phyloP scores from a whole-genome alignment of 345 rosid species.

The Citrus sp. region DNA sequence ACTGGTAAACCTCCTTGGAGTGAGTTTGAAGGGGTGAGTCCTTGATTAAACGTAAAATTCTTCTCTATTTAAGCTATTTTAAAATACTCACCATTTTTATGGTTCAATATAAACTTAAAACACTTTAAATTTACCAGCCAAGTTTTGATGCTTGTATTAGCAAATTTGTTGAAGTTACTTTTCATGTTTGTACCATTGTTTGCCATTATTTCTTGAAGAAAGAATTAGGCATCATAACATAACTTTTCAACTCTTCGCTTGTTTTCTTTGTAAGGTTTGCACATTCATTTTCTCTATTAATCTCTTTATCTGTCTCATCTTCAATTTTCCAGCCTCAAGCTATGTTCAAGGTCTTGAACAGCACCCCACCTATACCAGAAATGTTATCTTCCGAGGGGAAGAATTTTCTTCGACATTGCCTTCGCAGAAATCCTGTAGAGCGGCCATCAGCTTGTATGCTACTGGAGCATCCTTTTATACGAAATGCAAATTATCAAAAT shows the following conservation, averaged over 20 bases:
- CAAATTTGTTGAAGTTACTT: neutral
- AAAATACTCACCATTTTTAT: neutral
- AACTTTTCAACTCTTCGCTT: neutral
- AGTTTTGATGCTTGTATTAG: neutral
- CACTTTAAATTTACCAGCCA: neutral
- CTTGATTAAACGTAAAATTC: neutral
- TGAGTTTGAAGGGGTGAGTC: constrained; percentile 62
- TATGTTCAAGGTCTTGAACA: constrained; percentile 57
- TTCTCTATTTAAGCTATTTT: neutral
- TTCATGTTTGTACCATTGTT: neutral
- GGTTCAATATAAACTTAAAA: neutral
- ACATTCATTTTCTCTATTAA: neutral
- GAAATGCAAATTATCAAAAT: constrained; percentile 34
- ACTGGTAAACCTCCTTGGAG: constrained; percentile 74
- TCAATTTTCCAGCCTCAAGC: constrained; percentile 51
- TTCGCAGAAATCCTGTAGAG: constrained; percentile 56
- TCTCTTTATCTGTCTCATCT: neutral
- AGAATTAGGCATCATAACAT: neutral
- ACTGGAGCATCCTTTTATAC: constrained; percentile 60
- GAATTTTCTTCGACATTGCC: constrained; percentile 58
- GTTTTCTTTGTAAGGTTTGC: neutral
- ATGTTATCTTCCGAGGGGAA: constrained; percentile 51
- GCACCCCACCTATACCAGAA: constrained; percentile 54
- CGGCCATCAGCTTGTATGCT: constrained; percentile 46
- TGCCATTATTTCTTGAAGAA: neutral